Conservation (phyloP, 768 basidiomycete species). For the Nevesoporus exiguus region DNA sequence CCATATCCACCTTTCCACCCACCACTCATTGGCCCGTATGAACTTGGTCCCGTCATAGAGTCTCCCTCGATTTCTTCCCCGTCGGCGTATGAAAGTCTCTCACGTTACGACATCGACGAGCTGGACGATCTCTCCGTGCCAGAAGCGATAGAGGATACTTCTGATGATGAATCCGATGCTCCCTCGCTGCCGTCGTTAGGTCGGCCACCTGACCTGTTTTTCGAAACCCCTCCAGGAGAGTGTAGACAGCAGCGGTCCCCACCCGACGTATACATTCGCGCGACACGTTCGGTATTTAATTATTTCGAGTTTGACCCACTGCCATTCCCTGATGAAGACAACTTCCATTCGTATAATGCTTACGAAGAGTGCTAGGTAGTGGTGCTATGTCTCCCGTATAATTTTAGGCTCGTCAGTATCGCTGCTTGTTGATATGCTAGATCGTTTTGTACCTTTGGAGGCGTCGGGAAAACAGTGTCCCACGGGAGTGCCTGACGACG, state of each 20-base stretch:
- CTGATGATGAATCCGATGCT: constrained; percentile 81
- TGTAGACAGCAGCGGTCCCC: constrained; percentile 46
- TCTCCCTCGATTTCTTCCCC: constrained; percentile 41
- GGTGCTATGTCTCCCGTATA: constrained; percentile 29
- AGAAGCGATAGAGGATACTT: constrained; percentile 80
- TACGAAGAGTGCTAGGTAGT: constrained; percentile 74
- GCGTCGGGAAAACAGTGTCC: neutral
- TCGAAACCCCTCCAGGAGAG: constrained; percentile 48
- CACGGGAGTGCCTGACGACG: neutral
- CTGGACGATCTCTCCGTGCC: constrained; percentile 68
- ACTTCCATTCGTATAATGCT: constrained; percentile 45
- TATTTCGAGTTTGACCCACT: constrained; percentile 69
- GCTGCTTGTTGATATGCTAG: constrained; percentile 28
- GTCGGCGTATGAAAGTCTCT: constrained; percentile 49
- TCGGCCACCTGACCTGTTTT: constrained; percentile 54
- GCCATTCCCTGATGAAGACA: constrained; percentile 58
- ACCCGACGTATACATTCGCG: constrained; percentile 60
- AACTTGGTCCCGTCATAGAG: constrained; percentile 42
- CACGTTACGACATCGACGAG: constrained; percentile 62
- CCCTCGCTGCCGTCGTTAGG: constrained; percentile 59
- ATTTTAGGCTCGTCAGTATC: constrained; percentile 19
- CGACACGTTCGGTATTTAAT: constrained; percentile 56
- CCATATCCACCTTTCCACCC: constrained; percentile 65
- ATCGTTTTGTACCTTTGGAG: constrained; percentile 26
- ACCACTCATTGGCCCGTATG: constrained; percentile 51